Base-by-base conservation (phyloP, 2,329 filamentous ascomycete genomes). In the Alternaria tenuissima region DNA sequence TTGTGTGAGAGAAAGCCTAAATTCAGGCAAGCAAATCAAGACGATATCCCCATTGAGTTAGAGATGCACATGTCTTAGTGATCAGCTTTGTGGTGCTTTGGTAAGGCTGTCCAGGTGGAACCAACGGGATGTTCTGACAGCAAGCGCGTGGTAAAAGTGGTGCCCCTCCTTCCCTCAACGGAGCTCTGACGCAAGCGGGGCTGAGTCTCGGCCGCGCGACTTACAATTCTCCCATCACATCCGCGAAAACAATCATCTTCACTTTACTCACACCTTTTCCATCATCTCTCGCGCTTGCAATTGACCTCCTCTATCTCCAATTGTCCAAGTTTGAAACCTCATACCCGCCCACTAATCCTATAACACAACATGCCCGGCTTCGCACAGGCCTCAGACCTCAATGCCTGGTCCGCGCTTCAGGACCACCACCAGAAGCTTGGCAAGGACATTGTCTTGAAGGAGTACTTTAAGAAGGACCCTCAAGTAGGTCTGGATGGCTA, bases 391-490 rank as follows among this genome's bases (percentile, higher is more conserved):
- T 93, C 89, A 78, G 91, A 93, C 66, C 90, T 97, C 71, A 85
- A 89, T 72, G 89, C 93, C 77, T 99, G 95, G 94, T 87, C 91
- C 79, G 88, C 91, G 78, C 93, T 99, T 76, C 92, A 96, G 83
- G 86, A 92, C 75, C 94, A 98, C 82, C 93, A 96, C 82, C 89
- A 92, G 81, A 86, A 86, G 65, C 87, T 95, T 48, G 94, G 93
- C 76, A 94, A 94, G 83, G 89, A 90, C 77, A 95, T 98, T 77
- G 90, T 96, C 66, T 87, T 98, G 68, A 97, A 96, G 84, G 91
- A 96, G 68, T 92, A 92, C 78, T 99, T 98, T 81, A 86, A 92
- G 75, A 89, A 92, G 72, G 94, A 99, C 79, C 89, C 93, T 51
- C 63, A 72, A 65, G 70, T 71, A 63, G 48, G 51, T 20, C 16